A percentile compares a stretch with the other conserved stretches of the same genome.
These are phyloP conservation scores for Cinnamomum micranthum DNA, from an alignment of 164 flowering plant genomes.

Conservation along the genomic window DNA sequence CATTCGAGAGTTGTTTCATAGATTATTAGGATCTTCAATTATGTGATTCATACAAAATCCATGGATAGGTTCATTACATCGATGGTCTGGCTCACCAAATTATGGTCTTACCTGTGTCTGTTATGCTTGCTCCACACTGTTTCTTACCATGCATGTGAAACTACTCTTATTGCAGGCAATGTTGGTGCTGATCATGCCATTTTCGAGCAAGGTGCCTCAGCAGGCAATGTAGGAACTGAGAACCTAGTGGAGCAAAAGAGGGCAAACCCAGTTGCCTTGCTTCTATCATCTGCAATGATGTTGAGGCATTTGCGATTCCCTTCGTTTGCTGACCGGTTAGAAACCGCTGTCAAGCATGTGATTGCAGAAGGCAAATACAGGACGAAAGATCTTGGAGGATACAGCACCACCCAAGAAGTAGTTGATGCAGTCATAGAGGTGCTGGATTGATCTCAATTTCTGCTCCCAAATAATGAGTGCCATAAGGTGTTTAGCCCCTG, in stretches of 20 bases:
- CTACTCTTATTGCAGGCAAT: constrained; percentile 13
- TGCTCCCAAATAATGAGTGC: neutral
- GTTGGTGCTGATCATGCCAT: constrained; percentile 21
- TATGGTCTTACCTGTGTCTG: neutral
- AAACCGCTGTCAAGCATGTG: constrained; percentile 19
- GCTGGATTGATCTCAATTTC: constrained; percentile 11
- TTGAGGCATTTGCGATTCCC: constrained; percentile 23
- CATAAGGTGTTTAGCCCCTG: too few relatives aligned
- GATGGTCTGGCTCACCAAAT: neutral
- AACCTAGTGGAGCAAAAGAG: constrained; percentile 16
- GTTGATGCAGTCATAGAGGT: constrained; percentile 20
- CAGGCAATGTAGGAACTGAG: constrained; percentile 20
- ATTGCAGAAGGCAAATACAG: constrained; percentile 16
- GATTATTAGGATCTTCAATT: too few relatives aligned
- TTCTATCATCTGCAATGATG: constrained; percentile 23
- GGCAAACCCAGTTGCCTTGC: constrained; percentile 21
- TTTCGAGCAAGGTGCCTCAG: constrained; percentile 23
- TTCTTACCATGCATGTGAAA: neutral
- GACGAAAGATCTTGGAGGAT: constrained; percentile 20
- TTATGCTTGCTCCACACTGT: neutral
- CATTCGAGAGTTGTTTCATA: too few relatives aligned
- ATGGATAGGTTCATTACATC: neutral
- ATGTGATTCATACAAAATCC: too few relatives aligned
- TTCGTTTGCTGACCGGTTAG: constrained; percentile 20
- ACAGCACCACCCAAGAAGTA: constrained; percentile 19